Evolutionary conservation across 768 basidiomycete species (phyloP), one percentile per base, ranked within the genome.

Genomic region (Lactarius deliciosus): DNA sequence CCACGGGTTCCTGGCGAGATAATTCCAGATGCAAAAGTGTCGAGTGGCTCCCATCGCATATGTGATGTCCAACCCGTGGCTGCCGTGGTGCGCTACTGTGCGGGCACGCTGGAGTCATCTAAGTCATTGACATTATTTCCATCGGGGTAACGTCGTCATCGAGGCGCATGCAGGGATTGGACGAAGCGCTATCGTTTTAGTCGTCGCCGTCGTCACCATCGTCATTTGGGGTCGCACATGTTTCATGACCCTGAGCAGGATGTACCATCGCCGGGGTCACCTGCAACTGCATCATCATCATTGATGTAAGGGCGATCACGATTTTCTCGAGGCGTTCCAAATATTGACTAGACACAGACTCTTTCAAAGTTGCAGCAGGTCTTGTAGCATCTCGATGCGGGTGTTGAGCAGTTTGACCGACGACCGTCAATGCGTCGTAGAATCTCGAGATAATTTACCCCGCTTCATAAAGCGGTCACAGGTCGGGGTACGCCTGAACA

Each of bases 291-390:
- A 32, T 8, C 32, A 32, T 32, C 32, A 32, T 32, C 32, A 32
- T 32, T 6, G 8, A 32, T 32, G 32, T 96, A 63, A 97, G 81
- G 59, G 86, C 87, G 68, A 96, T 96, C 69, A 97, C 91, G 64
- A 97, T 94, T 75, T 92, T 91, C 76, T 97, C 95, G 10, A 97
- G 82, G 30, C 93, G 85, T 76, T 97, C 95, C 1, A 93, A 87
- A 73, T 97, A 94, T 72, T 88, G n/a, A 70, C 88, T 94, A 32
- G 92, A 92, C 28, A 96, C 94, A 15, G 92, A 92, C 77, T 97
- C 96, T 77, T 98, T 98, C 61, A 98, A 80, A 98, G 84, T 74
- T 94, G 90, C 11, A 98, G 85, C 92, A 98, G 96, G 76, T 98
- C 96, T 82, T 98, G 96, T 43, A 98, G 78, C 60, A 98, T 94